Evolutionary conservation across 495 filamentous ascomycete genomes (phyloP).

Genomic region (Xylaria castorea): DNA sequence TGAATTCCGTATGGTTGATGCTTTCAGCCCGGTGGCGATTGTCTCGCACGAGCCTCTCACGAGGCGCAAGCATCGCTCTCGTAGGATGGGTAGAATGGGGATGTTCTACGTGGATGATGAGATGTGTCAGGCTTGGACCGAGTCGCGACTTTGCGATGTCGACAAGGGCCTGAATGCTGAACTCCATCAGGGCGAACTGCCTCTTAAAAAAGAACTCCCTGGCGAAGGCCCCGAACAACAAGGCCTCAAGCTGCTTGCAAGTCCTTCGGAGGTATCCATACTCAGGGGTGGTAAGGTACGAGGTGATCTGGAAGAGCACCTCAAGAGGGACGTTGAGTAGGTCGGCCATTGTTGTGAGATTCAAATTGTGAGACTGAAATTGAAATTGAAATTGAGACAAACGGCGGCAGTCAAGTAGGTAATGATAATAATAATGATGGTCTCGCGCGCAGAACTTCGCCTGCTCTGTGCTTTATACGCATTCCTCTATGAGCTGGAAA

Average conservation of each 20-base stretch:
- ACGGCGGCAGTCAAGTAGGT: not conserved
- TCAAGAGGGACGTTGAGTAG: constrained; percentile 45
- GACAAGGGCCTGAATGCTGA: constrained; percentile 56
- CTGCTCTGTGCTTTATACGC: not conserved
- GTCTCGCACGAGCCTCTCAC: not conserved
- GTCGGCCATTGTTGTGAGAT: constrained; percentile 19
- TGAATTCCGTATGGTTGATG: constrained; percentile 42
- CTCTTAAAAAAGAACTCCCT: constrained; percentile 63
- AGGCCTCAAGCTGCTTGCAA: constrained; percentile 53
- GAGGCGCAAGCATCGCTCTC: not conserved
- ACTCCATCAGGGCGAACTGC: constrained; percentile 59
- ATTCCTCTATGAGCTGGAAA: not conserved
- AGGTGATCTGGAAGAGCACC: constrained; percentile 50
- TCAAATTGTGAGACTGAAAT: too few species aligned
- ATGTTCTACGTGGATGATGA: constrained; percentile 56
- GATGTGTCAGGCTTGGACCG: constrained; percentile 48
- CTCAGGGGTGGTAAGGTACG: constrained; percentile 51
- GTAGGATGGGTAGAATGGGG: not conserved
- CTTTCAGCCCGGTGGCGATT: constrained; percentile 22
- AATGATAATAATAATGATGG: not conserved
- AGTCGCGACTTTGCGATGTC: constrained; percentile 60
- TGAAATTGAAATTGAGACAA: constrained; percentile 19
- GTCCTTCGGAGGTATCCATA: constrained; percentile 53
- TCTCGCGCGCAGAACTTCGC: not conserved
- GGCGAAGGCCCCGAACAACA: constrained; percentile 53